These are phyloP conservation scores for Holtermanniella nyarrowii DNA, from an alignment of 768 basidiomycete species.

Conservation along the genomic window DNA sequence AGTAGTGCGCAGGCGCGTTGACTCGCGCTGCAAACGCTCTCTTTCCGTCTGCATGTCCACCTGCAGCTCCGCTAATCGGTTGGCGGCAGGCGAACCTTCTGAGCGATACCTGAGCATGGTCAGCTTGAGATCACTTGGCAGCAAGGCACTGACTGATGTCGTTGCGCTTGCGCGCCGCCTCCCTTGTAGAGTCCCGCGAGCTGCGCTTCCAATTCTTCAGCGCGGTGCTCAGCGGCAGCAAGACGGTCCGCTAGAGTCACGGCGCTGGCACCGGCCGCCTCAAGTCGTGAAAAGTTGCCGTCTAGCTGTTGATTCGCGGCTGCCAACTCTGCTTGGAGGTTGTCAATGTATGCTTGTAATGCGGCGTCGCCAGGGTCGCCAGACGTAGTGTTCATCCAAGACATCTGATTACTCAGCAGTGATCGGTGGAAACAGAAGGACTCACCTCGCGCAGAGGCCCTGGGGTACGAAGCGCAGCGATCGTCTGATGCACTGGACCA, in stretches of 20 bases:
- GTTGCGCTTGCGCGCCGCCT: not conserved
- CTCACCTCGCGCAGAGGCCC: constrained; percentile 30
- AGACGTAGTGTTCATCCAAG: constrained; percentile 32
- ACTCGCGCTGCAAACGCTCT: constrained; percentile 17
- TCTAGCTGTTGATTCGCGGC: constrained; percentile 33
- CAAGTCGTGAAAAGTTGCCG: constrained; percentile 33
- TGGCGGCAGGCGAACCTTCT: constrained; percentile 3
- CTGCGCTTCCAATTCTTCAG: constrained; percentile 24
- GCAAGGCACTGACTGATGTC: constrained; percentile 9
- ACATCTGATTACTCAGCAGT: constrained; percentile 19
- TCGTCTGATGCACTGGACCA: constrained; percentile 17
- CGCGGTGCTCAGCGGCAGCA: constrained; percentile 15
- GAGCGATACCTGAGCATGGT: not conserved
- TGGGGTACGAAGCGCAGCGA: constrained; percentile 23
- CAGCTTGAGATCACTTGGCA: not conserved
- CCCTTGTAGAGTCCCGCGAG: constrained; percentile 18
- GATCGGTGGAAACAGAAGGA: not conserved
- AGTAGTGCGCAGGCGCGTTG: constrained; percentile 15
- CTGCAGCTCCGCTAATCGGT: constrained; percentile 19
- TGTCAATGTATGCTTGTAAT: constrained; percentile 25
- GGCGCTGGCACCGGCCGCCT: constrained; percentile 30
- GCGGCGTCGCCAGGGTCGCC: constrained; percentile 26
- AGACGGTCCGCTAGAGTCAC: constrained; percentile 31
- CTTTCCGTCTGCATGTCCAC: constrained; percentile 15
- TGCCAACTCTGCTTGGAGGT: constrained; percentile 27